phyloP scores from a whole-genome alignment of 2,329 filamentous ascomycete genomes.

The Parafenestella ontariensis region DNA sequence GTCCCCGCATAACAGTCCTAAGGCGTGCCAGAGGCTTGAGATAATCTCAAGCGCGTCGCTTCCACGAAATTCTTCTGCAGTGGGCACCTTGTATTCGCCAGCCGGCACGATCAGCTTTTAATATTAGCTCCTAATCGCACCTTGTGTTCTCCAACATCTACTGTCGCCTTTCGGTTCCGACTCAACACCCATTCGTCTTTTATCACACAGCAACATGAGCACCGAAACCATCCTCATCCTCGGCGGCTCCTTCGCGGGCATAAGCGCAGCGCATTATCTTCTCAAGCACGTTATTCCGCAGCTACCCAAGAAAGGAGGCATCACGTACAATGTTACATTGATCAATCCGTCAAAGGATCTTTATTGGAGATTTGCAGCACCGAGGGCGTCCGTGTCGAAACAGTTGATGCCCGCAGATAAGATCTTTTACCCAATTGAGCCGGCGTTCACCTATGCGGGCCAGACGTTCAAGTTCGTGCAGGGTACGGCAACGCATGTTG shows the following conservation, averaged over 20 bases:
- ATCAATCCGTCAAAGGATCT: slow-evolving; percentile 63
- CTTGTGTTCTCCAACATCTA: neutral
- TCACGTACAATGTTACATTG: slow-evolving; percentile 61
- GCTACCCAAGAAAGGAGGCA: slow-evolving; percentile 43
- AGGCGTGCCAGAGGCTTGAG: slow-evolving; percentile 12
- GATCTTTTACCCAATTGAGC: slow-evolving; percentile 59
- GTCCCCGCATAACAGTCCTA: slow-evolving; percentile 25
- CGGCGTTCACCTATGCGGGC: slow-evolving; percentile 59
- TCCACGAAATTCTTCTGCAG: no score
- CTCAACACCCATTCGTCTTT: slow-evolving; percentile 2
- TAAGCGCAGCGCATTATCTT: slow-evolving; percentile 46
- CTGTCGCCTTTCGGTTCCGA: no score
- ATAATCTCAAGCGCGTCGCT: slow-evolving; percentile 3
- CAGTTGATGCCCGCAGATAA: slow-evolving; percentile 58
- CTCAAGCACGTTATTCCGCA: slow-evolving; percentile 45
- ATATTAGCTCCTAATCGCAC: no score
- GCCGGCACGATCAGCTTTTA: no score
- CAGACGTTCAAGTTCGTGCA: slow-evolving; percentile 60
- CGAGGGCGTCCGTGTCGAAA: slow-evolving; percentile 61
- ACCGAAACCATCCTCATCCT: slow-evolving; percentile 47
- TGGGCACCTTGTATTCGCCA: no score
- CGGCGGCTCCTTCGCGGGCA: slow-evolving; percentile 46
- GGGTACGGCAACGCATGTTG: slow-evolving; percentile 58
- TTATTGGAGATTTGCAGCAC: slow-evolving; percentile 63
- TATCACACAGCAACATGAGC: slow-evolving; percentile 29